Evolutionary conservation across 345 rosid genomes (phyloP).

Genomic region (Gossypium arboreum): DNA sequence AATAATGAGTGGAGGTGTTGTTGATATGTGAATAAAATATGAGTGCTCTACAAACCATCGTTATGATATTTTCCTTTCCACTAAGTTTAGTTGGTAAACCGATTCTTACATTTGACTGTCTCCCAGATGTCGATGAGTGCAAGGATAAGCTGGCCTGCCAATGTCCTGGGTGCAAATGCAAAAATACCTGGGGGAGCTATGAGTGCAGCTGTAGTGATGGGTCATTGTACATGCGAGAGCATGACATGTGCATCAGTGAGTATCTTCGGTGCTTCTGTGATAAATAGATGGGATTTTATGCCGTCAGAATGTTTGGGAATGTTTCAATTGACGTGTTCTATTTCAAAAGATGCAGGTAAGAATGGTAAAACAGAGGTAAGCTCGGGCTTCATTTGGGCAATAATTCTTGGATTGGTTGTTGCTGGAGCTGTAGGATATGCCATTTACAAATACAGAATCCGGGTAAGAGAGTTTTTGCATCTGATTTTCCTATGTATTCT

Average conservation of each 20-base stretch:
- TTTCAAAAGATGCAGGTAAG: conserved; percentile 41
- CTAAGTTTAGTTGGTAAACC: not conserved
- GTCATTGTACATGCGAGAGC: conserved; percentile 75
- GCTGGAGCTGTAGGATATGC: conserved; percentile 71
- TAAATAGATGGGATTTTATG: not conserved
- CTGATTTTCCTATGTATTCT: not conserved
- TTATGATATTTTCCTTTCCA: not conserved
- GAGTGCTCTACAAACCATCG: not conserved
- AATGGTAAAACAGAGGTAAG: conserved; percentile 36
- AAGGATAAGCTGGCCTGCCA: conserved; percentile 72
- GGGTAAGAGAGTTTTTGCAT: conserved; percentile 41
- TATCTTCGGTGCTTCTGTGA: not conserved
- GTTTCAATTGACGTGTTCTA: conserved; percentile 1
- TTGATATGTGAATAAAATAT: not conserved
- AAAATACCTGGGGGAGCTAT: conserved; percentile 88
- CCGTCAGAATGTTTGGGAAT: not conserved
- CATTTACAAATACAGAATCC: conserved; percentile 83
- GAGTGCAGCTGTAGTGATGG: conserved; percentile 82
- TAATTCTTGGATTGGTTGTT: conserved; percentile 59
- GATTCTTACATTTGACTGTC: conserved; percentile 8
- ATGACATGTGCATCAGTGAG: conserved; percentile 83
- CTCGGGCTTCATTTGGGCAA: conserved; percentile 69
- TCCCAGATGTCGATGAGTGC: conserved; percentile 79
- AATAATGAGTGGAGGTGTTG: not conserved
- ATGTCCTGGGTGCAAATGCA: conserved; percentile 71